phyloP scores from a whole-genome alignment of 129 eudicot species.

The Gnaphalium uliginosum region DNA sequence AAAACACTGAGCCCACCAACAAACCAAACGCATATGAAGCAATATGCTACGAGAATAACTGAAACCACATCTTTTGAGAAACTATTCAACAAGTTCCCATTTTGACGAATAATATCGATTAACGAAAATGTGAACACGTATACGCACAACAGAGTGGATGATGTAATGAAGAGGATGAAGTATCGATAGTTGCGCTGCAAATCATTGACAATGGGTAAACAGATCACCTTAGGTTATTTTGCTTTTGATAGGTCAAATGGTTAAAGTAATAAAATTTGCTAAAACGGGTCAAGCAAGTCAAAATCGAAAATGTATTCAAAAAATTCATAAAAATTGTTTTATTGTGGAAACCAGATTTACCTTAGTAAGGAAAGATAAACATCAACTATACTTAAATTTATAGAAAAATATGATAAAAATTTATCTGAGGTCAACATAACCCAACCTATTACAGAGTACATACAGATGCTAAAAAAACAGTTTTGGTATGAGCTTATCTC shows the following conservation, averaged over 20 bases:
- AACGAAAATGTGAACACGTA: conserved; percentile 70
- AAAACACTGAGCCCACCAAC: conserved; percentile 85
- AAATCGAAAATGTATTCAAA: too few relatives aligned
- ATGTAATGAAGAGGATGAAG: conserved; percentile 63
- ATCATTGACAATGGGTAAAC: conserved; percentile 5
- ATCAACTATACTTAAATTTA: too few relatives aligned
- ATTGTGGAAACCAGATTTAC: too few relatives aligned
- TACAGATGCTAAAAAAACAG: too few relatives aligned
- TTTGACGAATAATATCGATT: conserved; percentile 43
- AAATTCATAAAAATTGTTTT: too few relatives aligned
- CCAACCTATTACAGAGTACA: too few relatives aligned
- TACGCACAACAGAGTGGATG: conserved; percentile 64
- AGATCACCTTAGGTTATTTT: not conserved
- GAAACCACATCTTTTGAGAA: conserved; percentile 52
- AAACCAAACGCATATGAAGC: conserved; percentile 79
- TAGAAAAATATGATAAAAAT: too few relatives aligned
- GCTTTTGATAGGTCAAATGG: not conserved
- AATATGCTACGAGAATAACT: conserved; percentile 47
- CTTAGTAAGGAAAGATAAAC: too few relatives aligned
- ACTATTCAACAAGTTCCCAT: conserved; percentile 36
- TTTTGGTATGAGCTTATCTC: not conserved
- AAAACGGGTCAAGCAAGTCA: too few relatives aligned
- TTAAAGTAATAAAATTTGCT: too few relatives aligned
- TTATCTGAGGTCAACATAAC: too few relatives aligned
- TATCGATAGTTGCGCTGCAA: conserved; percentile 85